phyloP scores from a whole-genome alignment of 371 early-diverging fungal species.

The Cokeromyces recurvatus region DNA sequence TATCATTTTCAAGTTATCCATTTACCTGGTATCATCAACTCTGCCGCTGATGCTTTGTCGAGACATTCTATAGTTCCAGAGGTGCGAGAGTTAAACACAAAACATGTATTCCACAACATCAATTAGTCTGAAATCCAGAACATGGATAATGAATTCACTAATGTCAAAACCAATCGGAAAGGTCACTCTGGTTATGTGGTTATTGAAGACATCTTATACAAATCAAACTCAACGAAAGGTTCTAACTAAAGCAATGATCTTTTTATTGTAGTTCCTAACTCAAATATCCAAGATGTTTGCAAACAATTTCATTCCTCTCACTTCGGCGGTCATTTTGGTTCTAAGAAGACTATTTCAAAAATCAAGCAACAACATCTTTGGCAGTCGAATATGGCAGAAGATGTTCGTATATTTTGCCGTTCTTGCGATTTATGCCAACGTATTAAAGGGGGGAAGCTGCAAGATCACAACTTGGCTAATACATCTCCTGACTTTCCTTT shows the following conservation, averaged over 20 bases:
- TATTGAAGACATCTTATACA: not conserved
- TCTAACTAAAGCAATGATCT: not conserved
- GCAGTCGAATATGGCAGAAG: not conserved
- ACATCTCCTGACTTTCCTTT: not conserved
- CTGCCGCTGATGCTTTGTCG: not conserved
- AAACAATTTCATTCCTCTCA: not conserved
- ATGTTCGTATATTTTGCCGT: not conserved
- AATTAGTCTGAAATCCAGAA: not conserved
- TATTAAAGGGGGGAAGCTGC: not conserved
- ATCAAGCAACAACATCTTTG: not conserved
- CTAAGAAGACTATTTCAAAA: too few relatives aligned
- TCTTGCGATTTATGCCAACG: constrained; percentile 1
- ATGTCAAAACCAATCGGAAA: not conserved
- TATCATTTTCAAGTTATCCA: constrained; percentile 7
- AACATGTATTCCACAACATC: not conserved
- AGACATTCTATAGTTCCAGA: constrained; percentile 1
- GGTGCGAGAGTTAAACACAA: too few relatives aligned
- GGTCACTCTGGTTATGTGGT: not conserved
- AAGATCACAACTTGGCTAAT: not conserved
- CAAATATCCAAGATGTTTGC: not conserved
- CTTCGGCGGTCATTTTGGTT: too few relatives aligned
- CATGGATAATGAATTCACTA: not conserved
- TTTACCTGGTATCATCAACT: constrained; percentile 1
- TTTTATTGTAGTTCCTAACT: not conserved
- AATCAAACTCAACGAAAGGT: not conserved